These are phyloP conservation scores for Saccharomycopsis malanga DNA, from an alignment of 805 yeast genomes.

Conservation along the genomic window DNA sequence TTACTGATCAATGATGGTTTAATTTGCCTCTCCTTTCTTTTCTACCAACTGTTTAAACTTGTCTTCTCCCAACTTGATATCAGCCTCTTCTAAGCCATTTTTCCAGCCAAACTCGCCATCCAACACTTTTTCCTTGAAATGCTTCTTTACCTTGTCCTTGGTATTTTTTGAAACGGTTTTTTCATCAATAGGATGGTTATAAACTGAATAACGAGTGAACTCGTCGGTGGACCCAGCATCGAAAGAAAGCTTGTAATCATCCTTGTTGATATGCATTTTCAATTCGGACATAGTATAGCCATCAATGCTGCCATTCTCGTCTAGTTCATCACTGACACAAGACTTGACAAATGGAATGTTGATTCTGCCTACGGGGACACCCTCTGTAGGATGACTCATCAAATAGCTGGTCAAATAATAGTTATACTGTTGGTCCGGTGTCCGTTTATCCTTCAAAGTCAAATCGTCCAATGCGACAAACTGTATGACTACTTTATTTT, in stretches of 20 bases:
- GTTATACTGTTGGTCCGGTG: slow-evolving; percentile 80
- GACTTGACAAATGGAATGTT: slow-evolving; percentile 71
- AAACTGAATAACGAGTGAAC: slow-evolving; percentile 53
- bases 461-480: slow-evolving; percentile 84
- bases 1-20: too few relatives aligned
- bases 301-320: slow-evolving; percentile 31
- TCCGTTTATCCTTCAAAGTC: slow-evolving; percentile 64
- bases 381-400: slow-evolving; percentile 96
- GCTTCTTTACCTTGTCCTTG: slow-evolving; percentile 29
- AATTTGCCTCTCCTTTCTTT: too few relatives aligned
- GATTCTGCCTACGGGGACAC: slow-evolving; percentile 71
- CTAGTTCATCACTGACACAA: slow-evolving; percentile 27
- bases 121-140: slow-evolving; percentile 27
- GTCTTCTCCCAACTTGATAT: slow-evolving; percentile 26
- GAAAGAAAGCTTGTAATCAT: slow-evolving; percentile 73
- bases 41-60: slow-evolving; percentile 15
- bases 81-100: slow-evolving; percentile 37
- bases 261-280: slow-evolving; percentile 71
- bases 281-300: slow-evolving; percentile 58
- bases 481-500: slow-evolving; percentile 56
- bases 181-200: slow-evolving; percentile 24
- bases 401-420: slow-evolving; percentile 89
- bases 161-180: slow-evolving; percentile 23
- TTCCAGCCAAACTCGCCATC: slow-evolving; percentile 56
- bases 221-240: slow-evolving; percentile 75